Conservation (phyloP, 1,284 basidiomycete species). For the Ceraceosorus bombacis region DNA sequence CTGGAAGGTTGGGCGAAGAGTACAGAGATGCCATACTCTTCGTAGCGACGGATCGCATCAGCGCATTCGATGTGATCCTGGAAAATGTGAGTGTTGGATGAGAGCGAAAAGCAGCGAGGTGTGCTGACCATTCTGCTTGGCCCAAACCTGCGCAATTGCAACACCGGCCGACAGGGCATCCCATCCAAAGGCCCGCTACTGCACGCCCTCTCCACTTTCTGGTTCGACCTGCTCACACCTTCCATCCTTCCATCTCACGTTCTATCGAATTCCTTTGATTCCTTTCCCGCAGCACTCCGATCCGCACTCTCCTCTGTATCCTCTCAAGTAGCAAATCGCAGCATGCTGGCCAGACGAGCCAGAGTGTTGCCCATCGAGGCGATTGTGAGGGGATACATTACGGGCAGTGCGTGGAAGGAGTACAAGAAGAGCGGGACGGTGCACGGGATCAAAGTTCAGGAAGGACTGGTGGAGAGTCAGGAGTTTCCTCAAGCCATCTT, state of each 20-base stretch:
- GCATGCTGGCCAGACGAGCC: constrained; percentile 86
- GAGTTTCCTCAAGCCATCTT: constrained; percentile 64
- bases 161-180: constrained; percentile 59
- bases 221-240: constrained; percentile 68
- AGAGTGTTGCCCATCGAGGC: constrained; percentile 90
- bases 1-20: constrained; percentile 2
- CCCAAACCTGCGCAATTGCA: neutral
- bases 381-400: constrained; percentile 91
- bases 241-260: constrained; percentile 40
- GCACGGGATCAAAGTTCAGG: constrained; percentile 71
- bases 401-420: constrained; percentile 93
- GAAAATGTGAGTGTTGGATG: constrained; percentile 22
- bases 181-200: constrained; percentile 86
- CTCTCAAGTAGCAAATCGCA: constrained; percentile 65
- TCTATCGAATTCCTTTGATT: constrained; percentile 30
- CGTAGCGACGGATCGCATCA: constrained; percentile 90
- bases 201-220: constrained; percentile 83
- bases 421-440: constrained; percentile 82
- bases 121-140: neutral
- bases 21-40: constrained; percentile 58
- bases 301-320: constrained; percentile 21
- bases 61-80: constrained; percentile 79
- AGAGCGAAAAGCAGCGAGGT: neutral
- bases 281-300: constrained; percentile 32
- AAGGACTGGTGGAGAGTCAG: constrained; percentile 74